A percentile compares a stretch with the other conserved stretches of the same genome.
phyloP scores from a whole-genome alignment of 345 rosid genomes.

The Reutealis trisperma region DNA sequence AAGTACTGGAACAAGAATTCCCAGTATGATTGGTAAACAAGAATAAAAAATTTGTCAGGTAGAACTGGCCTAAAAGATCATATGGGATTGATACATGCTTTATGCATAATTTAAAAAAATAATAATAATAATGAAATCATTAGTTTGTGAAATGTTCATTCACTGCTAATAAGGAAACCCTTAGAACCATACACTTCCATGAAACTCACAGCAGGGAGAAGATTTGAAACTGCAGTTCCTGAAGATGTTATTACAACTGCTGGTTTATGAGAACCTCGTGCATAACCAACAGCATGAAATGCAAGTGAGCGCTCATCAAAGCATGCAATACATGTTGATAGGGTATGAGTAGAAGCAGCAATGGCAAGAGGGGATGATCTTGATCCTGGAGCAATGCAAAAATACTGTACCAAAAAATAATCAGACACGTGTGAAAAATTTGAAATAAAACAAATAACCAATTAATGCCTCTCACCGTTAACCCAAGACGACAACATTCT shows the following conservation, averaged over 20 bases:
- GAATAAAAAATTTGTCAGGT: not conserved
- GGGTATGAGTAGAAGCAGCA: conserved; percentile 86
- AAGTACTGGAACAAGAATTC: not conserved
- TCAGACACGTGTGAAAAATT: conserved; percentile 35
- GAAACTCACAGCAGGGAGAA: conserved; percentile 93
- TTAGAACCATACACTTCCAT: not conserved
- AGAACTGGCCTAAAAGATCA: not conserved
- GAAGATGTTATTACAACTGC: conserved; percentile 90
- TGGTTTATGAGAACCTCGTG: conserved; percentile 77
- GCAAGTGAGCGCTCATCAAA: conserved; percentile 95
- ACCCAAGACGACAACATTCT: conserved; percentile 90
- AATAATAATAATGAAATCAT: not conserved
- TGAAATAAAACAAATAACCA: conserved; percentile 16
- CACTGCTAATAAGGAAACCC: not conserved
- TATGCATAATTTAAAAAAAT: not conserved
- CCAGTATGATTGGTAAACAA: too few relatives aligned
- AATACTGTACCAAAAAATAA: conserved; percentile 58
- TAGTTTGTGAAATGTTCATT: not conserved
- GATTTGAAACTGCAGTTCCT: conserved; percentile 98
- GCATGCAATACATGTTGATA: conserved; percentile 73
- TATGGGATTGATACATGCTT: not conserved
- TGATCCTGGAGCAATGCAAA: conserved; percentile 97
- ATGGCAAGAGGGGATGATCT: conserved; percentile 93
- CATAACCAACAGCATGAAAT: conserved; percentile 91
- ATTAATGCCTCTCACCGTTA: conserved; percentile 63